Base-by-base conservation (phyloP, 345 rosid species). In the Turritis glabra region DNA sequence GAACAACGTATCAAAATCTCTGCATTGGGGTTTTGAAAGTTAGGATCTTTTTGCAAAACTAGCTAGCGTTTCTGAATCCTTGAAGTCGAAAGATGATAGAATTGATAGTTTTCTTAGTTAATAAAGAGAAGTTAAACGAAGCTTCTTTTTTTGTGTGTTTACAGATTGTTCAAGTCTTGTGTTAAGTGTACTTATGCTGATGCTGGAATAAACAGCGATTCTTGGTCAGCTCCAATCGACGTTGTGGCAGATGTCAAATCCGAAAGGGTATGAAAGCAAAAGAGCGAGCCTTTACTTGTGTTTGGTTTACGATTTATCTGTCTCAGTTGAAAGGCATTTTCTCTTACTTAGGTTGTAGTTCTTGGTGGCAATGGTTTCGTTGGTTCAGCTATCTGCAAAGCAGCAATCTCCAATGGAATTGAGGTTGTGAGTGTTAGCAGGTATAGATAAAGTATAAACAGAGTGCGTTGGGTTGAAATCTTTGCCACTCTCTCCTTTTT, bases 371-470 rank as follows among this genome's bases (percentile, higher is more conserved):
- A 61, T 52, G 95, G 98, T 63, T 94, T 88, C 67, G 97, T 91
- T 77, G 98, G 97, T 54, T 91, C 98, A 70, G 91, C 98, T 63
- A 85, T 94, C 33, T 94, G 97, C 77, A 94, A 90, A 86, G 93
- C 93, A 71, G 93, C 97, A 53, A 89, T 91, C 55, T 86, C 87
- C 65, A 85, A 84, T 53, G 95, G 96, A 71, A 82, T 94, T 17
- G 98, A 94, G 74, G 92, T 87, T 67, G 68, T 82, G n/a, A 94
- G 97, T 83, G 80, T 94, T 5, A 91, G 83, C 97, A 94, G 98
- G 98, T 94, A 78, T 5, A 43, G 7, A 23, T 1, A 23, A 2
- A 37, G 67, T 50, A 18, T 21, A 2, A 4, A 38, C 14, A 27
- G 5, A 32, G 12, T 41, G 48, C 1, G 25, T 33, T 5, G 27